These are phyloP conservation scores for Termitomyces bulborhizus DNA, from an alignment of 768 basidiomycete species.

Conservation along the genomic window DNA sequence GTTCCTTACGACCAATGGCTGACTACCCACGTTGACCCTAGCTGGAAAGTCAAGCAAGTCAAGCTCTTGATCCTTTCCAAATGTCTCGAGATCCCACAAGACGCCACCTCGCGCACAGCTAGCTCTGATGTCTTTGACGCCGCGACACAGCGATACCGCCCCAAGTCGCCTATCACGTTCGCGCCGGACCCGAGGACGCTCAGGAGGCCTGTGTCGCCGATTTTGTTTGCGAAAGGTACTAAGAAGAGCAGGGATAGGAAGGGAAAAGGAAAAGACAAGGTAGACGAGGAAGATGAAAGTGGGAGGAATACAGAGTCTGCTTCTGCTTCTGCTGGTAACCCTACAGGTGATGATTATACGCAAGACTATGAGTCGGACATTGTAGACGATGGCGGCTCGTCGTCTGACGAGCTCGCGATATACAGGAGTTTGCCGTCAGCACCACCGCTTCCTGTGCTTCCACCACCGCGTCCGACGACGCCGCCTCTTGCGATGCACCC, in stretches of 20 bases:
- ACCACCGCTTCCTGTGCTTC: not conserved
- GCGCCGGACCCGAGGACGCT: slow-evolving; percentile 36
- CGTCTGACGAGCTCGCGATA: slow-evolving; percentile 2
- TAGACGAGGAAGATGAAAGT: not conserved
- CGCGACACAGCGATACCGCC: slow-evolving; percentile 22
- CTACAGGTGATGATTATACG: slow-evolving; percentile 17
- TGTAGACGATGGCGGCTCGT: slow-evolving; percentile 13
- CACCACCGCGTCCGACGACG: not conserved
- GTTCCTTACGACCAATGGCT: slow-evolving; percentile 78
- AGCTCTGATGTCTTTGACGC: not conserved
- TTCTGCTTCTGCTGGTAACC: not conserved
- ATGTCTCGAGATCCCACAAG: slow-evolving; percentile 34
- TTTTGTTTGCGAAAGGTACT: slow-evolving; percentile 29
- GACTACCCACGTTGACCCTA: slow-evolving; percentile 56
- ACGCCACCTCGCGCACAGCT: slow-evolving; percentile 10
- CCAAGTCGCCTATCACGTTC: slow-evolving; percentile 68
- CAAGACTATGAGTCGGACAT: slow-evolving; percentile 28
- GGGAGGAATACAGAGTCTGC: not conserved
- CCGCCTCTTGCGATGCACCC: not conserved
- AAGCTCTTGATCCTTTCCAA: slow-evolving; percentile 61
- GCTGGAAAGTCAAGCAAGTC: slow-evolving; percentile 55
- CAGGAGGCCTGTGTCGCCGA: slow-evolving; percentile 33
- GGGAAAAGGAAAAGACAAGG: not conserved
- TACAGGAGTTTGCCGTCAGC: not conserved
- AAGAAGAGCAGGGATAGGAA: not conserved